Base-by-base conservation (phyloP, 192 early-diverging fungal genomes). In the Backusella psychrophila region DNA sequence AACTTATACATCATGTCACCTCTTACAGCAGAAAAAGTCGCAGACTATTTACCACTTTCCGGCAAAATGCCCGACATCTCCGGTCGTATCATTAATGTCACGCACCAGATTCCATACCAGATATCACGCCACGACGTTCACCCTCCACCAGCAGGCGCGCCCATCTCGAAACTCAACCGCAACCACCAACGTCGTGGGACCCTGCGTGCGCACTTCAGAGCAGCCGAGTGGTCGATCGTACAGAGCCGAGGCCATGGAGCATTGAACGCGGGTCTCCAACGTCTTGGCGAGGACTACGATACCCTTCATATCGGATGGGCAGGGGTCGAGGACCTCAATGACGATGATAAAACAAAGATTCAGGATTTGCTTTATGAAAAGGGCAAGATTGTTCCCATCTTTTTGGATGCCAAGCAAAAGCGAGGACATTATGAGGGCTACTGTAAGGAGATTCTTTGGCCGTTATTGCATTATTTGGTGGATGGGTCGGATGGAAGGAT, bases 371-470 rank as follows among this genome's bases (percentile, higher is more conserved):
- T 95, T 29, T 87, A 84, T 84, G 70, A 85, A 53, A 81, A 83
- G 41, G 85, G 88, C 12, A 85, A 87, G 19, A 88, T 90, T 59
- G 85, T 95, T 6, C 94, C 97, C 6, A 93, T 98, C 63, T 91
- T 95, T 77, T 78, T 98, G 66, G 93, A 92, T 70, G 88, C 90
- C 21, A 80, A 87, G 36, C 93, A 94, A 31, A 80, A 86, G 63
- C 9, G 1, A 29, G 93, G 90, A 39, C 96, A 98, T 81, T 99
- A 99, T 75, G 98, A 98, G 70, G 98, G 98, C 0, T 99, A 97
- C 83, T 99, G 97, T 86, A 99, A 99, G 86, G 88, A 88, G 68
- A 94, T 95, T 14, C 87, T 99, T 56, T 99, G 96, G 96, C 96
- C 96, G 36, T 82, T 99, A 75, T 92, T 99, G 56, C 96, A 98